phyloP scores from a whole-genome alignment of 495 filamentous ascomycete genomes.

The Letharia columbiana region DNA sequence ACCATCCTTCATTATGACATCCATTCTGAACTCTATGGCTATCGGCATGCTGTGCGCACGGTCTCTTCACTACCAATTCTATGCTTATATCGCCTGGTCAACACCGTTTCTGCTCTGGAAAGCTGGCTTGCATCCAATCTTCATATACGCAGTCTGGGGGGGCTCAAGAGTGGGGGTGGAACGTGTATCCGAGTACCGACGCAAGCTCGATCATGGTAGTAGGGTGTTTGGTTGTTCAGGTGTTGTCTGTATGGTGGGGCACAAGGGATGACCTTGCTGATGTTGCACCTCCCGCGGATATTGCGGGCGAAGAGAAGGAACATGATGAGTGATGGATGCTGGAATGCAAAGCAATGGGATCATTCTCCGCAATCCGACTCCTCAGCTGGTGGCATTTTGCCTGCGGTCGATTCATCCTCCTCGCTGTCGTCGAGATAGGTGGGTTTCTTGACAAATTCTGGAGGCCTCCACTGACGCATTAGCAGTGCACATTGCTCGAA shows the following conservation, averaged over 20 bases:
- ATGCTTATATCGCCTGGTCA: constrained; percentile 83
- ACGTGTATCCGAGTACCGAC: constrained; percentile 85
- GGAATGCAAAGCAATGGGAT: not conserved
- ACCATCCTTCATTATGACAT: constrained; percentile 66
- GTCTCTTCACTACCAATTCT: constrained; percentile 95
- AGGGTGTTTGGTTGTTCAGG: constrained; percentile 54
- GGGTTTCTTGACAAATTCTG: constrained; percentile 62
- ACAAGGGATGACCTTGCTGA: constrained; percentile 37
- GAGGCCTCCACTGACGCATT: constrained; percentile 51
- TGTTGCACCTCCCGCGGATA: not conserved
- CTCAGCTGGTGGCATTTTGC: constrained; percentile 74
- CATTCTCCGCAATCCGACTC: constrained; percentile 37
- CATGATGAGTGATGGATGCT: constrained; percentile 2
- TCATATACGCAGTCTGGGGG: constrained; percentile 69
- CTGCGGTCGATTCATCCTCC: constrained; percentile 69
- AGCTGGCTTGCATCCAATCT: constrained; percentile 60
- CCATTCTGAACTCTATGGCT: constrained; percentile 67
- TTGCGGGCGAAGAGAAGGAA: constrained; percentile 5
- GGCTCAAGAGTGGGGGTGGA: constrained; percentile 93
- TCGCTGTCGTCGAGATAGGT: constrained; percentile 50
- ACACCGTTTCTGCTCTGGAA: constrained; percentile 89
- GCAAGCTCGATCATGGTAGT: constrained; percentile 72
- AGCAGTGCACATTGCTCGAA: not conserved
- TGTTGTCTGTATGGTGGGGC: constrained; percentile 55
- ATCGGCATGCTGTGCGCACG: constrained; percentile 87